Base-by-base conservation (phyloP, 2,329 filamentous ascomycete genomes). In the Cryphonectria radicalis region DNA sequence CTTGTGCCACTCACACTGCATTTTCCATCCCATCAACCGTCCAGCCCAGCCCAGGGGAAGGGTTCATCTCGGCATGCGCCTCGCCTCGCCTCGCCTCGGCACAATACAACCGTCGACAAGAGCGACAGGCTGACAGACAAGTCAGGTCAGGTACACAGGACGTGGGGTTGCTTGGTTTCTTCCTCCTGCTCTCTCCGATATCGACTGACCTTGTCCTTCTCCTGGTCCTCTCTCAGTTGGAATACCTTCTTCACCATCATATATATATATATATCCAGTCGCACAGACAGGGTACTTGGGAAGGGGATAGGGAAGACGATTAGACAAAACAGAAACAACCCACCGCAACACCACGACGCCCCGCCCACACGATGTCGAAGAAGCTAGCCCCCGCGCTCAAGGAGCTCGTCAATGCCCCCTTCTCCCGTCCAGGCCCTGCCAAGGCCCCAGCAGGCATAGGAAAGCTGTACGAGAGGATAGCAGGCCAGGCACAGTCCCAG, bases 381-480 rank as follows among this genome's bases (percentile, higher is more conserved):
- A 94, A 93, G 80, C 86, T 95, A 28, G 92, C 92, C 1, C 84
- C 88, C 1, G 82, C 88, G 66, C 85, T 95, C 76, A 95, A 94
- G 82, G 86, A 89, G 63, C 88, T 95, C 74, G 91, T 95, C 82
- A 92, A 92, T 76, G 88, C 91, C 72, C 86, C 91, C 4, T 88
- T 90, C 76, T 89, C 92, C 60, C 85, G 87, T 1, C 90, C 92
- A 0, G 88, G 89, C 66, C 90, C 89, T 1, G 85, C 90, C 2
- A 86, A 90, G 1, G 91, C 92, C 2, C 88, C 92, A 40, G 80
- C 84, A 17, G 84, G 87, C 72, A 91, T 94, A 69, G 82, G 84
- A 64, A 86, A 89, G 19, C 85, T 93, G 40, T 93, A 92, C 80
- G 83, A 87, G 72, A 82, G 84, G 42, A 90, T 95, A 76, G 88